Evolutionary conservation across 2,329 filamentous ascomycete genomes (phyloP), one percentile per base, ranked within the genome.

Genomic region (Allantophomopsis lycopodina): DNA sequence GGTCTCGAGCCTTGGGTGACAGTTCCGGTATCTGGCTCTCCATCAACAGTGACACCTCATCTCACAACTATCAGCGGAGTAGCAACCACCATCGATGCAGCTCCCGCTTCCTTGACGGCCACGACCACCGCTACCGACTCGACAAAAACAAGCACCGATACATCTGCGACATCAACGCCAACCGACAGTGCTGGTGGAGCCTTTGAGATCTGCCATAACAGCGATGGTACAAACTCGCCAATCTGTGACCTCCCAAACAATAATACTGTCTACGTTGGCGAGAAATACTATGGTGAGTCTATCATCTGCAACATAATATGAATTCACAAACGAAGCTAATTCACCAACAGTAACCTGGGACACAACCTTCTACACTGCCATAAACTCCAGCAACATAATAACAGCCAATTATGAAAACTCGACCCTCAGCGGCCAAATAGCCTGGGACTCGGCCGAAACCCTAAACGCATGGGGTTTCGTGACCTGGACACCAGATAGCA

Each of bases 231-330:
- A 7, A 52, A 47, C 38, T 48, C 51, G 7, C 53, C 53, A 1
- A 51, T 55, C 38, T 55, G 53, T 40, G 48, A 47, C 23, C 53
- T 51, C 5, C 40, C 45, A n/a, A 54, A 55, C 40, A 50, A 45
- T n/a, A 48, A 50, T 6, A 45, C 40, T 32, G 44, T 55, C 7
- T 50, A 50, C 18, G 44, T 53, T 13, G 51, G 47, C 16, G 41
- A 48, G 12, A 54, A 47, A 40, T 55, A 53, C 38, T 55, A 55
- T 42, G 46, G 52, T 55, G 45, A 11, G 31, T 30, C 12, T 20
- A 18, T 20, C 11, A 32, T 13, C 8, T 2, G 13, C 7, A 13
- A 7, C 18, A 7, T 14, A 13, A 14, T 28, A 28, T 28, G 20
- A 12, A 28, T 28, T 3, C 5, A 4, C 4, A 20, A 14, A 7